Base-by-base conservation (phyloP, 306 rosid genomes). In the Boehmeria nivea region DNA sequence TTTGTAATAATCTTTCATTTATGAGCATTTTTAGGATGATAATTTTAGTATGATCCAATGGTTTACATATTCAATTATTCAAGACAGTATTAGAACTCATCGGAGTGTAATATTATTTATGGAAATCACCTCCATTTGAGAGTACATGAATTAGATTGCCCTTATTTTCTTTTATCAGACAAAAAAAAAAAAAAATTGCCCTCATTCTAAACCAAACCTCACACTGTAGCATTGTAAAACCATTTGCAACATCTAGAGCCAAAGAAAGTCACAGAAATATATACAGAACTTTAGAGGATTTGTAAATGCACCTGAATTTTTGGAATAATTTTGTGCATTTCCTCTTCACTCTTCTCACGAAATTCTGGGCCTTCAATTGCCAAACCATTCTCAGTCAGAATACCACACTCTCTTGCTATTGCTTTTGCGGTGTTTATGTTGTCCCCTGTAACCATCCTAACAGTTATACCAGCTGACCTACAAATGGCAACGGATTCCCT, bases 381-480 rank as follows among this genome's bases (percentile, higher is more conserved):
- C 57, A 83, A 69, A 63, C 99, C 95, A 44, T 44, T 61, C 21
- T 76, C 84, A 2, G 99, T 91, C 66, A 91, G 69, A 73, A 91
- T 91, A 65, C 99, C 96, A 73, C 96, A 91, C 68, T 91, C 99
- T 65, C 89, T 83, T 43, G 99, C 96, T 73, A 91, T 91, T 38
- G 99, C 99, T 83, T 85, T 87, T 50, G 99, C 99, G 54, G 99
- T 91, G 65, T 72, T 78, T 76, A 91, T 87, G 76, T 91, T 91
- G 70, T 87, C 99, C 53, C 99, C 99, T 3, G 96, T 91, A 52
- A 91, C 99, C 99, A 91, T 87, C 65, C 96, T 71, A 43, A 87
- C 99, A 50, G 72, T 71, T 56, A 91, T 85, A 63, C 96, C 96
- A 61, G 99, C 99, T 17, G 99, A 68, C 80, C 81, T 87, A 77